Percentiles rank a stretch among this genome's conserved stretches.
phyloP scores from a whole-genome alignment of 73 alveolate genomes.

The Symbiodinium natans region DNA sequence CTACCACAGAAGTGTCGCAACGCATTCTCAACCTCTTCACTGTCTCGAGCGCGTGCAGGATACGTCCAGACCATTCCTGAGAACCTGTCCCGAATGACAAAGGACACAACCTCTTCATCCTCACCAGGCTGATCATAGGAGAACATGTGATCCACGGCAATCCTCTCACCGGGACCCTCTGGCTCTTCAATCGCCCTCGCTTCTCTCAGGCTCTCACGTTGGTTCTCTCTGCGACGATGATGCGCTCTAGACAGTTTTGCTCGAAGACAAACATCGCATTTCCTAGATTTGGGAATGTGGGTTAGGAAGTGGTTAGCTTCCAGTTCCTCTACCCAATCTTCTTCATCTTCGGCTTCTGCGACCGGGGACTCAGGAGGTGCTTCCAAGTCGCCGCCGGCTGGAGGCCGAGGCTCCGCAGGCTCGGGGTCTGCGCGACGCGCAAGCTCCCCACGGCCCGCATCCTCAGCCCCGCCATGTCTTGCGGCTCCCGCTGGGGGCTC shows the following conservation, averaged over 20 bases:
- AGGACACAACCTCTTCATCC: background rate
- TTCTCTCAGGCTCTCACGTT: background rate
- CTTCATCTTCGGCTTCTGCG: background rate
- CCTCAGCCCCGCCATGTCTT: background rate
- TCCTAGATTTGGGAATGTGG: background rate
- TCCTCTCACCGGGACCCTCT: background rate
- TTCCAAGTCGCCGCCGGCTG: background rate
- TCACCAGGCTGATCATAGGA: background rate
- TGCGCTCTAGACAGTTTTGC: background rate
- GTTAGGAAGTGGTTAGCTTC: background rate
- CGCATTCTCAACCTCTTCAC: background rate
- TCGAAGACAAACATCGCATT: background rate
- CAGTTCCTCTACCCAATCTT: background rate
- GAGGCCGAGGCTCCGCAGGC: background rate
- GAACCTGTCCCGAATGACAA: background rate
- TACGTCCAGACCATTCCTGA: background rate
- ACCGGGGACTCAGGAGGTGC: background rate
- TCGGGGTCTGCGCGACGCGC: background rate
- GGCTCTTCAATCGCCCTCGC: background rate
- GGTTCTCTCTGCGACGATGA: background rate
- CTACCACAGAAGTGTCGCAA: slow-evolving; percentile 29
- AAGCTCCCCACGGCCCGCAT: slow-evolving; percentile 2
- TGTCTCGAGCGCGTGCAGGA: background rate
- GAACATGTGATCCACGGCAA: slow-evolving; percentile 1
- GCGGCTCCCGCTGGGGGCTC: background rate